phyloP scores from a whole-genome alignment of 371 early-diverging fungal species.

The Capillidium heterosporum region DNA sequence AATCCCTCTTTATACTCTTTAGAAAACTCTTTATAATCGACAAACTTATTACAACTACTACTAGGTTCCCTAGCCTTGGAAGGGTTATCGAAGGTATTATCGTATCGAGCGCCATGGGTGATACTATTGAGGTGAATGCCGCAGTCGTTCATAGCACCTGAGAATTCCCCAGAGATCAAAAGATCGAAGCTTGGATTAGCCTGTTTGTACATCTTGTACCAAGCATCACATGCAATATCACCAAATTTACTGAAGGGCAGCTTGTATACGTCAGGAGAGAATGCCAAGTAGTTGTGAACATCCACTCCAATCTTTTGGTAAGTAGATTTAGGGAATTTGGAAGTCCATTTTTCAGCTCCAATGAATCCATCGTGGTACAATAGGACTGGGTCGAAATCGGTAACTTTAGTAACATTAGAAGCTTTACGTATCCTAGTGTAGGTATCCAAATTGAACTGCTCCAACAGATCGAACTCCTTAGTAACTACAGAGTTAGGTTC shows the following conservation, averaged over 20 bases:
- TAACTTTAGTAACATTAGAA: conserved; percentile 5
- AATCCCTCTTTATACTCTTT: conserved; percentile 12
- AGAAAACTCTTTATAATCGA: conserved; percentile 11
- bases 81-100: conserved; percentile 23
- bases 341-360: conserved; percentile 13
- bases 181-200: conserved; percentile 17
- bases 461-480: conserved; percentile 7
- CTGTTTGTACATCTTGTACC: conserved; percentile 7
- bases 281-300: conserved; percentile 4
- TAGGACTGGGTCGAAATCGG: conserved; percentile 4
- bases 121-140: conserved; percentile 48
- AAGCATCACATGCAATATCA: conserved; percentile 12
- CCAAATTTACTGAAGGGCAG: background rate
- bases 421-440: conserved; percentile 8
- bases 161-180: conserved; percentile 56
- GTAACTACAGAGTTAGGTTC: conserved; percentile 13
- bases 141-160: conserved; percentile 51
- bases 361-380: conserved; percentile 17
- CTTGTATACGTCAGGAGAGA: background rate
- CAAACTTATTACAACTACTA: conserved; percentile 26
- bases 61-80: conserved; percentile 17
- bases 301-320: conserved; percentile 8
- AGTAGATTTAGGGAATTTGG: conserved; percentile 8
- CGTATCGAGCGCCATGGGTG: conserved; percentile 33
- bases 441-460: conserved; percentile 13